These are phyloP conservation scores for Coriaria nepalensis DNA, from an alignment of 306 rosid genomes.

Conservation along the genomic window DNA sequence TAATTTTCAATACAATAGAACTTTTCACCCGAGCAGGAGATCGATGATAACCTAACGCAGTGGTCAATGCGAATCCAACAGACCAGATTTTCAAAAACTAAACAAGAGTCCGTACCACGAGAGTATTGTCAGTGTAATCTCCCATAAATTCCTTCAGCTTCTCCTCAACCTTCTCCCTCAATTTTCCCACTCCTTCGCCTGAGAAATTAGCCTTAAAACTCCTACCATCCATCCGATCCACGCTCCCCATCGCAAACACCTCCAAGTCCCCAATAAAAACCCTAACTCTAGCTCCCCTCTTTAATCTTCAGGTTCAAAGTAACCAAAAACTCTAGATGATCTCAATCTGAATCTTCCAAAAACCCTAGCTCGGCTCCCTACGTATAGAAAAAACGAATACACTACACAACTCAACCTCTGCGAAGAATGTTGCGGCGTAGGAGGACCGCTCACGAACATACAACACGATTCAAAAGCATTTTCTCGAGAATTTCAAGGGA, in stretches of 20 bases:
- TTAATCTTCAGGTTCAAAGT: conserved; percentile 14
- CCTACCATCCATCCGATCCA: conserved; percentile 53
- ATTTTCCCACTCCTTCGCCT: conserved; percentile 38
- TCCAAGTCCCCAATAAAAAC: conserved; percentile 14
- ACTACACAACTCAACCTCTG: too few relatives aligned
- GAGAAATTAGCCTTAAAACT: conserved; percentile 45
- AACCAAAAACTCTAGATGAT: conserved; percentile 4
- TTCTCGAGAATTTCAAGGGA: too few relatives aligned
- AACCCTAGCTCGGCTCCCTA: conserved; percentile 26
- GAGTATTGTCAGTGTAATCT: conserved; percentile 88
- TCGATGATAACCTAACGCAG: too few relatives aligned
- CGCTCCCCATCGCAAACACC: conserved; percentile 54
- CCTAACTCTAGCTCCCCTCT: conserved; percentile 11
- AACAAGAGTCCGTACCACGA: conserved; percentile 53
- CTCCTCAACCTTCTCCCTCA: conserved; percentile 51
- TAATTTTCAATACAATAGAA: not conserved
- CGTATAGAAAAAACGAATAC: not conserved
- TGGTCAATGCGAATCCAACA: too few relatives aligned
- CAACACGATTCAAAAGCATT: too few relatives aligned
- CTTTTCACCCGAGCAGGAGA: too few relatives aligned
- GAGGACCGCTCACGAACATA: too few relatives aligned
- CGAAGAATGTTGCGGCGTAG: too few relatives aligned
- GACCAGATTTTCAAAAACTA: not conserved
- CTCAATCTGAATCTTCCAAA: conserved; percentile 15
- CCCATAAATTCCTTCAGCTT: conserved; percentile 95